Conservation (phyloP, 2,329 filamentous ascomycete species). For the Gyromitra esculenta region DNA sequence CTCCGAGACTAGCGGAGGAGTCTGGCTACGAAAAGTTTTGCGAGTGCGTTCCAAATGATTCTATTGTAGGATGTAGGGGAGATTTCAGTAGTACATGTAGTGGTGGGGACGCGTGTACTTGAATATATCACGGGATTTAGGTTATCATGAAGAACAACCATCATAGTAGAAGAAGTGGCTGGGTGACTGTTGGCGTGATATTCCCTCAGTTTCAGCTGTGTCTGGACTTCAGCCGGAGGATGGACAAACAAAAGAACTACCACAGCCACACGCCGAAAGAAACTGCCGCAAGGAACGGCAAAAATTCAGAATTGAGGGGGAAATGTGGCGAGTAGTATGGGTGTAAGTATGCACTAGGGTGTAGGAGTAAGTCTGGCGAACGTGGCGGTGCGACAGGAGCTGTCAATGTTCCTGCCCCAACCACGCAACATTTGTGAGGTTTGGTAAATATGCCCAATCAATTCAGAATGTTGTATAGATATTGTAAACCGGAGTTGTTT, state of each 20-base stretch:
- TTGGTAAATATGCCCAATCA: no score
- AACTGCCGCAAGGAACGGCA: constrained; percentile 6
- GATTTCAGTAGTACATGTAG: background rate
- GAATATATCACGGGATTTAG: constrained; percentile 1
- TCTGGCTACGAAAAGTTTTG: background rate
- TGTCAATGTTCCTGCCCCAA: no score
- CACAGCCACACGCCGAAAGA: constrained; percentile 10
- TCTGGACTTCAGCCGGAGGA: constrained; percentile 18
- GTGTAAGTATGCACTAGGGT: background rate
- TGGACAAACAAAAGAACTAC: constrained; percentile 12
- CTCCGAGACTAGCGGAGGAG: background rate
- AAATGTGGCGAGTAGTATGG: constrained; percentile 15
- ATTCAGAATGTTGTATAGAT: no score
- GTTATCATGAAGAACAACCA: background rate
- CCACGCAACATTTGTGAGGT: no score
- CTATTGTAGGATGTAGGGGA: background rate
- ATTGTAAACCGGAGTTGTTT: no score
- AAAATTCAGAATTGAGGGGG: background rate
- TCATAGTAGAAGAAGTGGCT: constrained; percentile 30
- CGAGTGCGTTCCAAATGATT: background rate
- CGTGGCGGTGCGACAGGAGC: no score
- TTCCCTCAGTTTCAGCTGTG: constrained; percentile 53
- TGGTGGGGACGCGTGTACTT: constrained; percentile 15
- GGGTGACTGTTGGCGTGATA: constrained; percentile 30
- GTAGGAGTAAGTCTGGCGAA: no score